These are phyloP conservation scores for Durio zibethinus DNA, from an alignment of 345 rosid genomes.

Conservation along the genomic window DNA sequence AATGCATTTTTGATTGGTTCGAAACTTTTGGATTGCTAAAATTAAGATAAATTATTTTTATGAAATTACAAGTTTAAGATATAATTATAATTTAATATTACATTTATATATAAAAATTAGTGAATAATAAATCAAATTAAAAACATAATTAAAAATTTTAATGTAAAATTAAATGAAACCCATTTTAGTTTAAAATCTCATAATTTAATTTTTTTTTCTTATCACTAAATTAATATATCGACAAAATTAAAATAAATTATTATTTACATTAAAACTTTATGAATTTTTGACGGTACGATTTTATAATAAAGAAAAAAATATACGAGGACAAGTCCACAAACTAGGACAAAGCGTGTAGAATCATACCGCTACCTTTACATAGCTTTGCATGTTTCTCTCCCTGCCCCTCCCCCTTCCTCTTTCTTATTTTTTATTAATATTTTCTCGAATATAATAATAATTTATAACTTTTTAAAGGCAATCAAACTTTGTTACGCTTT, in stretches of 20 bases:
- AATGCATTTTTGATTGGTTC: too few relatives aligned
- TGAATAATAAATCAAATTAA: too few relatives aligned
- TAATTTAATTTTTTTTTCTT: too few relatives aligned
- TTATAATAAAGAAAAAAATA: background rate
- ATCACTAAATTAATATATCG: too few relatives aligned
- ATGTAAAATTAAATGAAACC: too few relatives aligned
- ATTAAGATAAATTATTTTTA: background rate
- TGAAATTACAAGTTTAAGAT: too few relatives aligned
- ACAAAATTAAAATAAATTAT: background rate
- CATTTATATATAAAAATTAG: too few relatives aligned
- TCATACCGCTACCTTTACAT: constrained; percentile 32
- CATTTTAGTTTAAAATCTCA: too few relatives aligned
- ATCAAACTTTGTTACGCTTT: constrained; percentile 8
- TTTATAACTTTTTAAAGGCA: background rate
- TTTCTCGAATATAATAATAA: background rate
- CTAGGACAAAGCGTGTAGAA: constrained; percentile 44
- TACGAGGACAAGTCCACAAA: constrained; percentile 32
- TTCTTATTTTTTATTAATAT: background rate
- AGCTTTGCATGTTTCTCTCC: background rate
- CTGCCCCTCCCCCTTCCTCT: too few relatives aligned
- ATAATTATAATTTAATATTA: too few relatives aligned
- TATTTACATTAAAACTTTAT: background rate
- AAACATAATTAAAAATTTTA: too few relatives aligned
- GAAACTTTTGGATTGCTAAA: background rate
- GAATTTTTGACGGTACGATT: background rate